Evolutionary conservation across 306 rosid genomes (phyloP), one percentile per base, ranked within the genome.

Genomic region (Cucurbita maxima): DNA sequence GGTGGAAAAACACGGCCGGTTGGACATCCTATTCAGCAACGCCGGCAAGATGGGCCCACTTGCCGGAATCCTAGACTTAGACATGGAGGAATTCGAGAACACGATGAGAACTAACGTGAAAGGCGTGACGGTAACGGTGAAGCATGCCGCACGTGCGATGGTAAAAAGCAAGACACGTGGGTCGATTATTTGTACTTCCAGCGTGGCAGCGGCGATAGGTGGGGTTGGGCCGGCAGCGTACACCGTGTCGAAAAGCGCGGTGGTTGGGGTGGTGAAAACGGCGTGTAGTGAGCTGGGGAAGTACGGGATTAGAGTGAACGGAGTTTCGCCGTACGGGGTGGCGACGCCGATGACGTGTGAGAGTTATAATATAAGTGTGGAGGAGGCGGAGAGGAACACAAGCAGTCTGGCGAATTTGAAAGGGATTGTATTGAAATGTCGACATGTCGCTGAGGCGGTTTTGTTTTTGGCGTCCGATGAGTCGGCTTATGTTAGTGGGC

Each of bases 401-500:
- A 69, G 76, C 20, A 79, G 77, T 3, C 25, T 72, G 16, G 92
- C 86, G 1, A 90, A 87, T 76, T 78, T 94, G 70, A 90, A 94
- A 77, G 98, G 96, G 5, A 22, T 89, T 56, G 89, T 82, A 47
- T 79, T 94, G 84, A 90, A 86, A 85, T 84, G 90, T 0, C 67
- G 71, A 72, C 96, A 94, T 67, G 36, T 90, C 5, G 96, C 97
- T 0, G 94, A 94, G 62, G 98, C 97, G 0, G 98, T 83, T 70
- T 70, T 90, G 76, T 94, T 81, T 84, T 94, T 94, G 56, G 97
- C 96, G 57, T 75, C 92, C 11, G 98, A 94, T 68, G 96, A 90
- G 59, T 78, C 97, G 9, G 45, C 61, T 58, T 94, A 84, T 70
- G 74, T 94, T 5, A 88, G 92, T 75, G 98, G 98, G 1, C 98